phyloP scores from a whole-genome alignment of 345 rosid genomes.

The Turnera subulata region DNA sequence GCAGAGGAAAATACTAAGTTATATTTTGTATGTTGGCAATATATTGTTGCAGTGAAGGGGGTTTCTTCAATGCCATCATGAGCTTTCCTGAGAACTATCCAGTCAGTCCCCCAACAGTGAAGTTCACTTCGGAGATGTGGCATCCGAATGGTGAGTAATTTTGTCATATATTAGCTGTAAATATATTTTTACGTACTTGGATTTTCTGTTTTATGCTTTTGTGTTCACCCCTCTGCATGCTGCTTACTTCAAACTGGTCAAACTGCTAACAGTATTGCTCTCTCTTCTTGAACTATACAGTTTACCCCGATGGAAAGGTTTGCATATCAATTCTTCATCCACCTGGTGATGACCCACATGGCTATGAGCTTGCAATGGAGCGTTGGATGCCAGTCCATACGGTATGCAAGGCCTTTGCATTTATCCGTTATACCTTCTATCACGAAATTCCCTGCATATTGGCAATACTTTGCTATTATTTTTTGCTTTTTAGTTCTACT shows the following conservation, averaged over 20 bases:
- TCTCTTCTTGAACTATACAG: slow-evolving; percentile 25
- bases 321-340: slow-evolving; percentile 93
- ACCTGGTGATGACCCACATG: slow-evolving; percentile 92
- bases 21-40: too few relatives aligned
- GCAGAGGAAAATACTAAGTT: too few relatives aligned
- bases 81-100: slow-evolving; percentile 70
- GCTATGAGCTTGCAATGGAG: slow-evolving; percentile 86
- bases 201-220: background rate
- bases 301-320: slow-evolving; percentile 73
- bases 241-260: too few relatives aligned
- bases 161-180: background rate
- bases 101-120: slow-evolving; percentile 64
- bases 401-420: slow-evolving; percentile 28
- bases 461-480: too few relatives aligned
- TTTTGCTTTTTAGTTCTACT: too few relatives aligned
- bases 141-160: slow-evolving; percentile 70
- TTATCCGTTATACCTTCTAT: background rate
- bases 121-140: slow-evolving; percentile 81
- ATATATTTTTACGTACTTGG: background rate
- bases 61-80: slow-evolving; percentile 81
- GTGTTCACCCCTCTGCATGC: too few relatives aligned
- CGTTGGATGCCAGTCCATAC: slow-evolving; percentile 90
- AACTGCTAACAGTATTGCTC: background rate
- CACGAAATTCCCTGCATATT: background rate
- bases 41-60: slow-evolving; percentile 68